Evolutionary conservation across 352 stramenopile species (phyloP), one percentile per base, ranked within the genome.

Genomic region (Phytophthora fragariaefolia): DNA sequence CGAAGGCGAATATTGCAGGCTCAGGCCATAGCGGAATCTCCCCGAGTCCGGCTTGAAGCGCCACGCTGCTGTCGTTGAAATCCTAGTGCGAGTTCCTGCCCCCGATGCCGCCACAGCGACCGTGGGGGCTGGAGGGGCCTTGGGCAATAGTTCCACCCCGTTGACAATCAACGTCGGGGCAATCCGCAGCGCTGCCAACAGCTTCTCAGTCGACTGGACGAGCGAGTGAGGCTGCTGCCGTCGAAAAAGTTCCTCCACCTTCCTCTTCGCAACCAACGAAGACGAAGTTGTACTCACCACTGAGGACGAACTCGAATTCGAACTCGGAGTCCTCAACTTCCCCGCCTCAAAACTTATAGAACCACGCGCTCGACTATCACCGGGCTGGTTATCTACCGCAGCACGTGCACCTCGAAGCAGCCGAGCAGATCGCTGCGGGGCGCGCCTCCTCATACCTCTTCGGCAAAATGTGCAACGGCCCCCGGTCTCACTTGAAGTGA

Each of bases 211-310:
- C 22, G 71, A 71, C 46, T 86, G 82, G 0, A 86, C 71, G 26
- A 90, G 76, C 15, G 78, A 77, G 50, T 90, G 79, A 1, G 80
- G 76, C 58, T 87, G 76, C 20, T 79, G 61, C 23, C 76, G 82
- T 50, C 76, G 77, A 27, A 90, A 76, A 1, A 90, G 36, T 22
- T 86, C 78, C 18, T 82, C 71, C 13, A 78, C 64, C 65, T 84
- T 89, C 52, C 65, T 74, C 36, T 71, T 77, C 10, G 26, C 51
- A n/a, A 58, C 38, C 18, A 65, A 1, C 17, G 51, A 27, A 8
- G 55, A 53, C 1, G 57, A 62, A 9, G 42, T 34, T 4, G 45
- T 27, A 22, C 43, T 40, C 15, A 32, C 40, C 12, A 53, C 1
- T 22, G 63, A 63, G 7, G 50, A 54, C 9, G 36, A 54, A 24